Evolutionary conservation across 129 eudicot species (phyloP).

Genomic region (Chrysanthemum seticuspe): DNA sequence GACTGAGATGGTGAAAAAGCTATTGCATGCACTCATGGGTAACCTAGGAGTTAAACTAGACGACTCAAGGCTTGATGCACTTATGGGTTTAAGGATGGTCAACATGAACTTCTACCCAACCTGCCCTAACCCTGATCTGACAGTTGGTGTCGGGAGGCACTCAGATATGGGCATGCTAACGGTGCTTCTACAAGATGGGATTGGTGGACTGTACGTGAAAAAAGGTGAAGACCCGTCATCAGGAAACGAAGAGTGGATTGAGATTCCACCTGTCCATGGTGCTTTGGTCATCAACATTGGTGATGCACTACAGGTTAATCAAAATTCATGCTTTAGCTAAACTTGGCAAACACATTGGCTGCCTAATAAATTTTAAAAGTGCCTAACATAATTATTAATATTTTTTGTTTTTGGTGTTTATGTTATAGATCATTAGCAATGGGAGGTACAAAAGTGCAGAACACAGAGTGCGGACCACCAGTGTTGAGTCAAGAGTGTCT

Average conservation of each 20-base stretch:
- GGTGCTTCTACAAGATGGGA: slow-evolving; percentile 49
- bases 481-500: slow-evolving; percentile 42
- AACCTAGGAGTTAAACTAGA: slow-evolving; percentile 37
- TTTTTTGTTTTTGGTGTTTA: background rate
- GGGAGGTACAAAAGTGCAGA: slow-evolving; percentile 55
- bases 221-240: slow-evolving; percentile 1
- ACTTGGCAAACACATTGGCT: background rate
- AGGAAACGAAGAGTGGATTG: slow-evolving; percentile 39
- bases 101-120: slow-evolving; percentile 47
- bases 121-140: slow-evolving; percentile 54
- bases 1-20: slow-evolving; percentile 35
- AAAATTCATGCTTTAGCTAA: background rate
- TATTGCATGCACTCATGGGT: slow-evolving; percentile 29
- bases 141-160: slow-evolving; percentile 51
- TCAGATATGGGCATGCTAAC: slow-evolving; percentile 50
- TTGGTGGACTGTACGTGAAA: slow-evolving; percentile 50
- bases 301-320: slow-evolving; percentile 40
- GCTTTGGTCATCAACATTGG: slow-evolving; percentile 57
- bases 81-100: slow-evolving; percentile 35
- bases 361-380: background rate
- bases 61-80: slow-evolving; percentile 28
- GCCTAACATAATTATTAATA: too few relatives aligned
- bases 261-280: slow-evolving; percentile 46
- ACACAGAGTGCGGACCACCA: slow-evolving; percentile 43
- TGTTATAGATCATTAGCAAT: slow-evolving; percentile 40